Evolutionary conservation across 2,329 filamentous ascomycete species (phyloP), one percentile per base, ranked within the genome.

Genomic region (Colletotrichum abscissum): DNA sequence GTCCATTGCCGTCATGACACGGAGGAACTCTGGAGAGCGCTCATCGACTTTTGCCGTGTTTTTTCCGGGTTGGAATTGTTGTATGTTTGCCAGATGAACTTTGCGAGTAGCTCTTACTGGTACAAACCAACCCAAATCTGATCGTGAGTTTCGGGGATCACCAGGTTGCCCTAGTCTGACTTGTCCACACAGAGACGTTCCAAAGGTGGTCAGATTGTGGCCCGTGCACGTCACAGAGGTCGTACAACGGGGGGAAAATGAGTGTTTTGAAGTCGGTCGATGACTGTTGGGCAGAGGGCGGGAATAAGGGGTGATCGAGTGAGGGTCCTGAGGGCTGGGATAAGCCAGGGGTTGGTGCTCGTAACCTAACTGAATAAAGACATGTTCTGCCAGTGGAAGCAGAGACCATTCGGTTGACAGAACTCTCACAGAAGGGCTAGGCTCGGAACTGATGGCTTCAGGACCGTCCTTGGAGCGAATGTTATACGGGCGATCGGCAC

Each of bases 211-310:
- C 26, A 63, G 69, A 68, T 68, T 56, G 16, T 72, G 57, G 64
- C 49, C 69, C 64, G 69, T 72, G 69, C 69, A 63, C 69, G 69
- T 68, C 64, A 9, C 57, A 63, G 49, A 63, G 22, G 26, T 49
- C 22, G 64, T 57, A 30, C 54, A 57, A 67, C 54, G 3, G 42
- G 11, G 9, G 3, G 16, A 5, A 30, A 22, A n/a, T 5, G 59
- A 63, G 42, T 28, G 59, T 5, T 33, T 30, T 30, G 59, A n/a
- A 52, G 30, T 63, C 26, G 11, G 26, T n/a, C 19, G 16, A 58
- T 14, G 14, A 33, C 38, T n/a, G 9, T 22, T 28, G 22, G 38
- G 38, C 19, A 49, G 42, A 49, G 42, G 19, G 42, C 42, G 16
- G 22, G 24, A 52, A 24, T n/a, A 63, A 33, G 11, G 33, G 33